Evolutionary conservation across 2,329 filamentous ascomycete species (phyloP), one percentile per base, ranked within the genome.

Genomic region (Colletotrichum gloeosporioides): DNA sequence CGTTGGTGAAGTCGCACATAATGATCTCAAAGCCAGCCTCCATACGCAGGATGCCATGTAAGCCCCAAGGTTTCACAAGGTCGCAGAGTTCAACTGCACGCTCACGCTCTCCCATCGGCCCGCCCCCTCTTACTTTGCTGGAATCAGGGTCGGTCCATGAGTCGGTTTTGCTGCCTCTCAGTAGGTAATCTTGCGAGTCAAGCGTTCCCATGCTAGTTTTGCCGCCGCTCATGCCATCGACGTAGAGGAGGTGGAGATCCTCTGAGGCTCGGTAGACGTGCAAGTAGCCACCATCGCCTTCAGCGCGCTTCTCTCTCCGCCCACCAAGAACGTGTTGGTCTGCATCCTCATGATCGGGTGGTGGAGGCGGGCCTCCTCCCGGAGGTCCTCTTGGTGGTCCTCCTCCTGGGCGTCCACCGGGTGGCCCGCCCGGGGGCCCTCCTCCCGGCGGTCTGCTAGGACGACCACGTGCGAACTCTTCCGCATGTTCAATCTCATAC

Each of bases 11-110:
- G 55, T 90, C 84, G 79, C 92, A 93, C 18, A 92, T 83, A 70
- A 93, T 92, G 71, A 93, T 87, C 81, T 94, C 92, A 75, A 93
- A 93, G 0, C 92, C 92, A 9, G 87, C 88, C 79, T 94, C 92
- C 87, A 92, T 92, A 13, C 92, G 87, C 3, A 93, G 81, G 22
- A 93, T 85, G 0, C 90, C 91, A 75, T 93, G 88, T 18, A 93
- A 84, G 27, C 88, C 87, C 91, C 78, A 89, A 70, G 74, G 83
- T 78, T 53, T 82, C 18, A 88, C 87, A n/a, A 92, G 82, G 0
- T 85, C 81, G 81, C 92, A 93, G 3, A 93, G 83, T 2, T 85
- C 84, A 2, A 79, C 62, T 0, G 90, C 92, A 6, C 91, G 88
- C 13, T 82, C 81, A 4, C 78, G 78, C 57, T 93, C 91, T 53